Conservation (phyloP, 148 eudicot genomes). For the Cornus florida region DNA sequence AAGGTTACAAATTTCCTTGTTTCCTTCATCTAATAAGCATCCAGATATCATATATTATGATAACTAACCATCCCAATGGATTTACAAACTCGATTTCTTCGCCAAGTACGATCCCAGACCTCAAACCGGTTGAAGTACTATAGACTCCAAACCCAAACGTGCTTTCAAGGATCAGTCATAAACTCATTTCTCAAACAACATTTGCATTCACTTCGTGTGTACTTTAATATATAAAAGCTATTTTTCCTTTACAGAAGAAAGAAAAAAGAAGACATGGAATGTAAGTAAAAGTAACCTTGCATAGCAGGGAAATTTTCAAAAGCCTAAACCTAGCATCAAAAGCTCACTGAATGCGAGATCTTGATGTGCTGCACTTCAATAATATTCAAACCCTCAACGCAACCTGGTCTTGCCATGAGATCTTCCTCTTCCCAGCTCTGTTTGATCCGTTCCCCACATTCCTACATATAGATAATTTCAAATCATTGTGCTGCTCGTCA, state of each 20-base stretch:
- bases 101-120: no score
- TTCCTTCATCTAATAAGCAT: not conserved
- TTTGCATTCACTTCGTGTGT: not conserved
- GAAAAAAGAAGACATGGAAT: not conserved
- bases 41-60: not conserved
- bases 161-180: no score
- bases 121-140: no score
- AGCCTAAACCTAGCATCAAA: not conserved
- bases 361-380: not conserved
- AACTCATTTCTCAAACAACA: not conserved
- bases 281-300: not conserved
- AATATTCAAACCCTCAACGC: constrained; percentile 40
- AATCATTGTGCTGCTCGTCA: constrained; percentile 37
- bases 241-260: constrained; percentile 5
- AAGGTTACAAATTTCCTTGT: not conserved
- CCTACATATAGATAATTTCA: constrained; percentile 42
- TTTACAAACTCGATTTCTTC: no score
- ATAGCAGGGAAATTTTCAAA: not conserved
- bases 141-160: no score
- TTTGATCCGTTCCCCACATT: constrained; percentile 44
- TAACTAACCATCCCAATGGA: not conserved
- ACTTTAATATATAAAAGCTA: constrained; percentile 1
- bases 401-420: constrained; percentile 63
- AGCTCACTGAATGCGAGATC: not conserved
- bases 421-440: constrained; percentile 44